Percentiles rank a stretch among this genome's conserved stretches.
phyloP scores from a whole-genome alignment of 306 rosid genomes.

The Dicorynia guianensis region DNA sequence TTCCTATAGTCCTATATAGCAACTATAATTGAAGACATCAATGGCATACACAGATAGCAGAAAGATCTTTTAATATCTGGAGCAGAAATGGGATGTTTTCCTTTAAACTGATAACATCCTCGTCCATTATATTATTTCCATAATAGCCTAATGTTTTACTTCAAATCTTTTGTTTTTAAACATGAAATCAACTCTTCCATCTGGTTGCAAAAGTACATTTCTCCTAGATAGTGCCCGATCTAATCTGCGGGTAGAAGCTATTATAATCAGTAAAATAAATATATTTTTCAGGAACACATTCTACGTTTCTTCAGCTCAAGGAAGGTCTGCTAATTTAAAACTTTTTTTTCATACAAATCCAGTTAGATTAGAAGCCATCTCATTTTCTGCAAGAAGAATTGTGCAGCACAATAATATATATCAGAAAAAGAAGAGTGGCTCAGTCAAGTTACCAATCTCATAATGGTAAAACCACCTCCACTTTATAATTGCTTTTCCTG shows the following conservation, averaged over 20 bases:
- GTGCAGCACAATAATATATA: constrained; percentile 14
- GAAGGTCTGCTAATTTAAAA: not conserved
- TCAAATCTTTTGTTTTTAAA: not conserved
- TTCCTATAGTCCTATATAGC: not conserved
- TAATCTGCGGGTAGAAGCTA: constrained; percentile 4
- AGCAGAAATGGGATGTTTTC: not conserved
- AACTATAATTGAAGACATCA: not conserved
- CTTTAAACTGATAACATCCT: not conserved
- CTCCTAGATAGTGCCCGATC: not conserved
- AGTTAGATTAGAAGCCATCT: not conserved
- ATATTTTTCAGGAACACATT: not conserved
- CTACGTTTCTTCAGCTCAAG: not conserved
- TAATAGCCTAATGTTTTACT: not conserved
- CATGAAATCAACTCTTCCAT: not conserved
- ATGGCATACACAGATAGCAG: not conserved
- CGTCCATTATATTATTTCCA: not conserved
- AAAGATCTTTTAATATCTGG: not conserved
- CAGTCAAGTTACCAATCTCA: not conserved
- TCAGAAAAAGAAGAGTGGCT: constrained; percentile 23
- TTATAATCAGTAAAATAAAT: not conserved
- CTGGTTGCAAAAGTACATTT: constrained; percentile 5
- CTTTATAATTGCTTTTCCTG: not conserved
- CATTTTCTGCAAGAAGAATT: not conserved
- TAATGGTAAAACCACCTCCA: not conserved
- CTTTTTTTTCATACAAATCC: constrained; percentile 14